Percentiles rank a stretch among this genome's conserved stretches.
phyloP scores from a whole-genome alignment of 768 basidiomycete genomes.

The Lepiota brunneoincarnata region DNA sequence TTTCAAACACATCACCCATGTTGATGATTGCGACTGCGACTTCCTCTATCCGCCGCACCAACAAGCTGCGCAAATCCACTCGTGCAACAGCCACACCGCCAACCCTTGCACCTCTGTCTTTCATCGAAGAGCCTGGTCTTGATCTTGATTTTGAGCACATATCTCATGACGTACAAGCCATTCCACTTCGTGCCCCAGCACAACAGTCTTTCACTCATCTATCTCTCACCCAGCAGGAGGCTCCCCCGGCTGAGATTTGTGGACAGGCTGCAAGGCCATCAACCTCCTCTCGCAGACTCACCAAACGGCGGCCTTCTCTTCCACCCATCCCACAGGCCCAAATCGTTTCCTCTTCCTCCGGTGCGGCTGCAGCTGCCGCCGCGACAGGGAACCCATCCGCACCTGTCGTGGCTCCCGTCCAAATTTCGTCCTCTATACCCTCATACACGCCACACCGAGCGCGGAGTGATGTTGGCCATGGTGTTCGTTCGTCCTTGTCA shows the following conservation, averaged over 20 bases:
- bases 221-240: neutral
- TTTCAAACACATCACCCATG: conserved; percentile 4
- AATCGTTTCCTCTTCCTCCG: conserved; percentile 10
- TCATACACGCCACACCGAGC: neutral
- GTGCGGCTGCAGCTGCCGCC: conserved; percentile 10
- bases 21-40: neutral
- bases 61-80: conserved; percentile 8
- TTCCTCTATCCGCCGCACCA: neutral
- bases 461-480: conserved; percentile 10
- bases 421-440: conserved; percentile 2
- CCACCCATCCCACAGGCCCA: conserved; percentile 7
- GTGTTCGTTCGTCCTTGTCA: neutral
- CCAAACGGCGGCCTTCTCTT: conserved; percentile 7
- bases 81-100: conserved; percentile 2
- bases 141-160: conserved; percentile 9
- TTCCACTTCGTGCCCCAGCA: neutral
- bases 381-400: neutral
- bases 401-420: neutral
- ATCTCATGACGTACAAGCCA: conserved; percentile 4
- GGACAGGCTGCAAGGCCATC: neutral
- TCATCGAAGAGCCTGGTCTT: neutral
- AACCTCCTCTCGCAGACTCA: conserved; percentile 4
- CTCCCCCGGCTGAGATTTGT: neutral
- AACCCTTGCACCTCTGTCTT: conserved; percentile 5
- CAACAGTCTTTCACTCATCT: conserved; percentile 3